Conservation (phyloP, 2,329 filamentous ascomycete species). For the Stylonectria norvegica region DNA sequence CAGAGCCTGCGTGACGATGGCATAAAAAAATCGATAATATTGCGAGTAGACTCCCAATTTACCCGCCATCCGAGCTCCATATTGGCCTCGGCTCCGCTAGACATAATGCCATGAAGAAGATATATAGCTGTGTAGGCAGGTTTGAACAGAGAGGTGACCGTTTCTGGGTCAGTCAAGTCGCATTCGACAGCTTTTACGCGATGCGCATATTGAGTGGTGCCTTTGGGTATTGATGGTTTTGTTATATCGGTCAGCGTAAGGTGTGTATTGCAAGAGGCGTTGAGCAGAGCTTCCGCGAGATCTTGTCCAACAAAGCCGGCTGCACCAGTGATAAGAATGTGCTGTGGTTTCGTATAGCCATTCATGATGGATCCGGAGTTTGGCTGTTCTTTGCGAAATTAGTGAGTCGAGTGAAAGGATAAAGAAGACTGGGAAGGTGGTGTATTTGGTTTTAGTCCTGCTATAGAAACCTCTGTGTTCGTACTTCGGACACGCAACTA, state of each 20-base stretch:
- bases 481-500: no score
- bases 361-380: no score
- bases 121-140: conserved; percentile 45
- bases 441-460: no score
- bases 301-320: conserved; percentile 61
- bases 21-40: conserved; percentile 51
- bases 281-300: conserved; percentile 52
- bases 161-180: conserved; percentile 32
- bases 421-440: no score
- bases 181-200: conserved; percentile 27
- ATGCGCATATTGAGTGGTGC: conserved; percentile 28
- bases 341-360: not conserved
- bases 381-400: no score
- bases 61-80: conserved; percentile 52
- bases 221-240: conserved; percentile 43
- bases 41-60: conserved; percentile 54
- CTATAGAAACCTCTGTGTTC: no score
- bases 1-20: conserved; percentile 40
- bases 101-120: conserved; percentile 63
- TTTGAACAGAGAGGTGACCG: conserved; percentile 28
- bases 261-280: conserved; percentile 30
- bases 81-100: conserved; percentile 57
- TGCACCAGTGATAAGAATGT: conserved; percentile 59
- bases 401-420: no score
- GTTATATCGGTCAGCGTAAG: conserved; percentile 56